Percentiles rank a stretch among this genome's conserved stretches.
Conservation (phyloP, 768 basidiomycete genomes). For the Tulasnella sp. region DNA sequence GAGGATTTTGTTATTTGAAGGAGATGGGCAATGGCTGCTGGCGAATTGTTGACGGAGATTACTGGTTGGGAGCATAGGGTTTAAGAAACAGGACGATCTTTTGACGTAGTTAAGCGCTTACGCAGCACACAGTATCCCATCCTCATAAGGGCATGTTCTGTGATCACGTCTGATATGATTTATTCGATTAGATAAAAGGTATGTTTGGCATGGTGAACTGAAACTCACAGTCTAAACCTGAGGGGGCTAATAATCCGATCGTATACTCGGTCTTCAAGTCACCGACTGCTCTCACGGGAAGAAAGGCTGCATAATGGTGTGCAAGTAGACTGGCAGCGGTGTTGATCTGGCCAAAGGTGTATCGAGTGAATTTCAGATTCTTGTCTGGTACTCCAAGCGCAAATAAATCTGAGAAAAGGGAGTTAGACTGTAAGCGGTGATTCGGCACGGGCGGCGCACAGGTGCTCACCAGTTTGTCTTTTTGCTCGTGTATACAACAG, state of each 20-base stretch:
- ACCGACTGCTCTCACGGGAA: not conserved
- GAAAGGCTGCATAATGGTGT: not conserved
- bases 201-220: no score
- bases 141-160: not conserved
- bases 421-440: no score
- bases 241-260: not conserved
- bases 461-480: no score
- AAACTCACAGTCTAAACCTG: not conserved
- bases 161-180: not conserved
- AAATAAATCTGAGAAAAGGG: not conserved
- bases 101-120: not conserved
- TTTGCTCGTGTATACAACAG: no score
- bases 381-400: not conserved
- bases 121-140: not conserved
- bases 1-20: slow-evolving; percentile 29
- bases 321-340: not conserved
- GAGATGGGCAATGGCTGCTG: slow-evolving; percentile 36
- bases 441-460: no score
- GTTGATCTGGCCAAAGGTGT: not conserved
- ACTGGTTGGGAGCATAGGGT: not conserved
- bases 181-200: no score
- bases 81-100: not conserved
- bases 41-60: slow-evolving; percentile 37
- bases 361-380: not conserved
- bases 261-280: not conserved